Evolutionary conservation across 1,139 yeast species (phyloP).

Genomic region (Yamadazyma dushanensis): DNA sequence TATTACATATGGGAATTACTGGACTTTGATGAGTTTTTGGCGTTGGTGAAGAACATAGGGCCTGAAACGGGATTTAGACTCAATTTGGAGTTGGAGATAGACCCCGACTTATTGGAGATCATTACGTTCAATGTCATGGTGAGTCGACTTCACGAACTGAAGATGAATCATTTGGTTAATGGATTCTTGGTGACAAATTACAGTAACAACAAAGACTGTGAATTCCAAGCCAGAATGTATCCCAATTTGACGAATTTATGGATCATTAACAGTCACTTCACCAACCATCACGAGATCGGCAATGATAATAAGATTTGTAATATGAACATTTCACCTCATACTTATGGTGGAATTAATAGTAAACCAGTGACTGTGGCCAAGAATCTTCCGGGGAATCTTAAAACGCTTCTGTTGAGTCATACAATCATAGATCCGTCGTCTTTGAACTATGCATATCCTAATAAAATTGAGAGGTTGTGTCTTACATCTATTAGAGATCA

Average conservation of each 20-base stretch:
- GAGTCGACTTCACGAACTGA: slow-evolving; percentile 3
- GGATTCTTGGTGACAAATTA: slow-evolving; percentile 16
- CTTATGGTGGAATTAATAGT: slow-evolving; percentile 6
- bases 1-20: slow-evolving; percentile 23
- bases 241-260: slow-evolving; percentile 1
- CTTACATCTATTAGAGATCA: slow-evolving; percentile 18
- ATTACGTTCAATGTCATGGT: slow-evolving; percentile 16
- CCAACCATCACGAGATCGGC: background rate
- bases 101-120: slow-evolving; percentile 18
- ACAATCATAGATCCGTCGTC: slow-evolving; percentile 15
- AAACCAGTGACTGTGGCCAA: background rate
- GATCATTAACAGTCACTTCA: slow-evolving; percentile 4
- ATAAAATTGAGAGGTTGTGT: slow-evolving; percentile 10
- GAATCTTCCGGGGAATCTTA: slow-evolving; percentile 17
- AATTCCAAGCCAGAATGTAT: background rate
- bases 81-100: slow-evolving; percentile 25
- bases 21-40: slow-evolving; percentile 18
- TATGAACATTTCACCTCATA: slow-evolving; percentile 3
- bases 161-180: slow-evolving; percentile 8
- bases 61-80: slow-evolving; percentile 5
- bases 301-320: background rate
- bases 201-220: background rate
- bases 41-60: slow-evolving; percentile 8
- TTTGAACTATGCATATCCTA: slow-evolving; percentile 14
- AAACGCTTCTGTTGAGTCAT: slow-evolving; percentile 18